Base-by-base conservation (phyloP, 2,329 filamentous ascomycete species). In the Clathrospora elynae region DNA sequence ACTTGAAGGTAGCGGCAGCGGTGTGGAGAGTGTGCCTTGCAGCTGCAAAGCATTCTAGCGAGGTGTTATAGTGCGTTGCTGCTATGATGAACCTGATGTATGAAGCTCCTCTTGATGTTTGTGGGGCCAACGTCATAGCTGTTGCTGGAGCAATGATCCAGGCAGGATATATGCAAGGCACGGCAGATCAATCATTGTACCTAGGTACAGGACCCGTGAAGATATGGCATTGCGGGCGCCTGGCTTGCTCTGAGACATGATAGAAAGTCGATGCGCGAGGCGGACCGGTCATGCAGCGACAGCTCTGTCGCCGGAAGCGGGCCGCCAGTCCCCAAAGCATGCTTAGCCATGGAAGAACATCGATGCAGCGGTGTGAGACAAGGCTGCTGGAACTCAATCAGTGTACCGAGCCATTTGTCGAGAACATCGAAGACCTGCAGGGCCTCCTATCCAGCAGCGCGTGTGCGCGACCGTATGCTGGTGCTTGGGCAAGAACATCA, bases 231-330 rank as follows among this genome's bases (percentile, higher is more conserved):
- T n/a, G n/a, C n/a, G n/a, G n/a, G n/a, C n/a, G n/a, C n/a, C n/a
- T n/a, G n/a, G n/a, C n/a, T n/a, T n/a, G n/a, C n/a, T n/a, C n/a
- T n/a, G n/a, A n/a, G n/a, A n/a, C n/a, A n/a, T n/a, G n/a, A n/a
- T n/a, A n/a, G n/a, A n/a, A n/a, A n/a, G n/a, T n/a, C n/a, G n/a
- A n/a, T n/a, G n/a, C n/a, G n/a, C n/a, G n/a, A n/a, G n/a, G 12
- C 35, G 40, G 46, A 17, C 26, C 32, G 46, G 42, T 18, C 29
- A 26, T 31, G 20, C 18, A 41, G 37, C 39, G 23, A 50, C 23
- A 38, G 32, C 42, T 32, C 36, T 39, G 42, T 49, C 37, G 46
- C 50, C 44, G 44, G 36, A 46, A 46, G 49, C 42, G 41, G 49
- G 35, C 43, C 28, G 51, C 40, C 38, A 17, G 14, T 35, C 14